phyloP scores from a whole-genome alignment of 1,284 basidiomycete genomes.

The Flammula alnicola region DNA sequence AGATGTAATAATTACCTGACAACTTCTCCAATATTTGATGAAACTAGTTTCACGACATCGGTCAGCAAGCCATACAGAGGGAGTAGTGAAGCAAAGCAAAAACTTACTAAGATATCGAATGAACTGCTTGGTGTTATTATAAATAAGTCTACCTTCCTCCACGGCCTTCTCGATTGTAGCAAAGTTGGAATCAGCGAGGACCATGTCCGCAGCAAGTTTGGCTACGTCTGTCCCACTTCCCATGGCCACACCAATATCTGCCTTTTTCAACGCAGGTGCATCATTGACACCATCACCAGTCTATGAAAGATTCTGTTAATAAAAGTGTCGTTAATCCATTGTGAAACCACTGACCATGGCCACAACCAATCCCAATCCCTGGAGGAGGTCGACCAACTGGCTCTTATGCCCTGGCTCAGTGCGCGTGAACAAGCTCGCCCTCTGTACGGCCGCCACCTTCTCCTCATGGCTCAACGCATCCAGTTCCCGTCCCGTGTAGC shows the following conservation, averaged over 20 bases:
- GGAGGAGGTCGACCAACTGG: slow-evolving; percentile 94
- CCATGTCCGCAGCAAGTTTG: slow-evolving; percentile 97
- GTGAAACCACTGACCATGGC: slow-evolving; percentile 78
- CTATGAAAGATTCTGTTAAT: slow-evolving; percentile 40
- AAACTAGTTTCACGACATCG: no score
- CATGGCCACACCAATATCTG: slow-evolving; percentile 99
- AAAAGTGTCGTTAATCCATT: slow-evolving; percentile 3
- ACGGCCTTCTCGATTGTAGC: slow-evolving; percentile 95
- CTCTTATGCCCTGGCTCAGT: slow-evolving; percentile 97
- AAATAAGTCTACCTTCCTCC: slow-evolving; percentile 96
- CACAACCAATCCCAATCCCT: slow-evolving; percentile 91
- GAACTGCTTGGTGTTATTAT: slow-evolving; percentile 99
- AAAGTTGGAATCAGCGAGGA: slow-evolving; percentile 88
- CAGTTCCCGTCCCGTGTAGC: slow-evolving; percentile 92
- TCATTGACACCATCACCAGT: slow-evolving; percentile 97
- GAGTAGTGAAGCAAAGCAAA: slow-evolving; percentile 15
- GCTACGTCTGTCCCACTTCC: slow-evolving; percentile 98
- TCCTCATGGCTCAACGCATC: slow-evolving; percentile 82
- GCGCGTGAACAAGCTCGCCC: slow-evolving; percentile 89
- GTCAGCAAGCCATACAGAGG: no score
- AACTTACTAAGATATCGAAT: slow-evolving; percentile 86
- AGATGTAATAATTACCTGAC: no score
- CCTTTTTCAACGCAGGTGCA: slow-evolving; percentile 95
- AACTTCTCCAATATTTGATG: no score
- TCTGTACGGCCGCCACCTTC: slow-evolving; percentile 84